Conservation (phyloP, 176 grass and related monocot genomes). For the Ensete glaucum region DNA sequence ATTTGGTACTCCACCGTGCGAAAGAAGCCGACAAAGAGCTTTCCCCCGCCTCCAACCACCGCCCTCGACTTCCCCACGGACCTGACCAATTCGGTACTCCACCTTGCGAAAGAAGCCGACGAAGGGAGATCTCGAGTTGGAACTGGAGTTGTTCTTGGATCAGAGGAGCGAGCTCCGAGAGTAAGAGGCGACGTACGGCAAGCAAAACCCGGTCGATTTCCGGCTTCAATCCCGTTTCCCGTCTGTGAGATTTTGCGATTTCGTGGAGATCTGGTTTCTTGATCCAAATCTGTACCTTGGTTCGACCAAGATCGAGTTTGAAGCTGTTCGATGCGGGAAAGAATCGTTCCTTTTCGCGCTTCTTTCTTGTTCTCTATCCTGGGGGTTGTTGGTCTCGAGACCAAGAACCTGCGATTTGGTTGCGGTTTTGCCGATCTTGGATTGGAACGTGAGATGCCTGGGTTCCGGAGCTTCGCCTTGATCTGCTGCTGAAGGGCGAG, state of each 20-base stretch:
- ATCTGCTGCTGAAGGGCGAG: conserved; percentile 4
- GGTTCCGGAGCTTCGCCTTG: not conserved
- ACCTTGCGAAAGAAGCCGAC: too few relatives aligned
- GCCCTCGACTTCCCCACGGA: too few relatives aligned
- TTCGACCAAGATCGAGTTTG: not conserved
- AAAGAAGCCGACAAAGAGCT: not conserved
- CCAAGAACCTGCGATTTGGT: not conserved
- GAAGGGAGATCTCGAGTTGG: not conserved
- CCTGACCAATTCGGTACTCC: too few relatives aligned
- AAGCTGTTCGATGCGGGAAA: not conserved
- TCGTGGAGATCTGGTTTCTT: not conserved
- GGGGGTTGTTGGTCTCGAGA: not conserved
- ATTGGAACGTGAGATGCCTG: not conserved
- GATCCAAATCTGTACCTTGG: not conserved
- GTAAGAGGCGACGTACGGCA: not conserved
- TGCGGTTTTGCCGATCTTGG: not conserved
- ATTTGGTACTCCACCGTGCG: too few relatives aligned
- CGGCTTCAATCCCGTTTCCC: not conserved
- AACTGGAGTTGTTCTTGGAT: not conserved
- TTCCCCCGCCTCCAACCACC: not conserved
- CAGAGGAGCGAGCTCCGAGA: not conserved
- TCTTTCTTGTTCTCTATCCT: too few relatives aligned
- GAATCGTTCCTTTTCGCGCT: not conserved
- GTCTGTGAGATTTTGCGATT: not conserved
- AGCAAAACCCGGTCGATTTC: not conserved